phyloP scores from a whole-genome alignment of 2,329 filamentous ascomycete species.

The Lachnellula subtilissima region DNA sequence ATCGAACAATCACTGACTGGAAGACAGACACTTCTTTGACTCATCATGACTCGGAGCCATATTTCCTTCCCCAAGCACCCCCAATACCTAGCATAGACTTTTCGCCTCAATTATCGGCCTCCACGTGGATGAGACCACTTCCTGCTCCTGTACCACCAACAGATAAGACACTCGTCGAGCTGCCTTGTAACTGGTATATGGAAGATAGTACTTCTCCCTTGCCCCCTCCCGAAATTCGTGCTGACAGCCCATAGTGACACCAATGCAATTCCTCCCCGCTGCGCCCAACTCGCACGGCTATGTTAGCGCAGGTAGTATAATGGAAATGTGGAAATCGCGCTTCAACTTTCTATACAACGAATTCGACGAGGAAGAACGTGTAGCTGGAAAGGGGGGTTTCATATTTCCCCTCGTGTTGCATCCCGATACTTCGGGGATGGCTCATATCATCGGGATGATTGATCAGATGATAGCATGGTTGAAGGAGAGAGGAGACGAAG shows the following conservation, averaged over 20 bases:
- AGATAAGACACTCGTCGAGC: constrained; percentile 38
- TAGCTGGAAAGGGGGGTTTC: constrained; percentile 31
- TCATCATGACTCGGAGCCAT: constrained; percentile 46
- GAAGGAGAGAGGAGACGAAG: constrained; percentile 39
- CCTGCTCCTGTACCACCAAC: constrained; percentile 24
- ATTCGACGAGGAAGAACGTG: constrained; percentile 36
- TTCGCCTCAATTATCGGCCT: constrained; percentile 27
- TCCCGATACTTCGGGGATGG: constrained; percentile 55
- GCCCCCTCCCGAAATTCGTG: not conserved
- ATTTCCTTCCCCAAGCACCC: constrained; percentile 39
- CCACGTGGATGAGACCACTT: constrained; percentile 44
- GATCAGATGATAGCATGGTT: constrained; percentile 45
- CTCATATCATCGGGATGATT: constrained; percentile 48
- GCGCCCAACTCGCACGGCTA: constrained; percentile 43
- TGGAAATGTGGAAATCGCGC: constrained; percentile 39
- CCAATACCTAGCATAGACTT: constrained; percentile 39
- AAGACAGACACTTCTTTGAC: constrained; percentile 43
- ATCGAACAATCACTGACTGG: not conserved
- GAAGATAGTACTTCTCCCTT: constrained; percentile 36
- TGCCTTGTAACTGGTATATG: constrained; percentile 47
- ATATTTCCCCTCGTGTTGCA: constrained; percentile 51
- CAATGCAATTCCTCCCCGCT: constrained; percentile 31
- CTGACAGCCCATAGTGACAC: constrained; percentile 14
- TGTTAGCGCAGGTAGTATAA: constrained; percentile 42
- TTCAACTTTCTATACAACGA: constrained; percentile 22